phyloP scores from a whole-genome alignment of 2,329 filamentous ascomycete genomes.

The Metarhizium album region DNA sequence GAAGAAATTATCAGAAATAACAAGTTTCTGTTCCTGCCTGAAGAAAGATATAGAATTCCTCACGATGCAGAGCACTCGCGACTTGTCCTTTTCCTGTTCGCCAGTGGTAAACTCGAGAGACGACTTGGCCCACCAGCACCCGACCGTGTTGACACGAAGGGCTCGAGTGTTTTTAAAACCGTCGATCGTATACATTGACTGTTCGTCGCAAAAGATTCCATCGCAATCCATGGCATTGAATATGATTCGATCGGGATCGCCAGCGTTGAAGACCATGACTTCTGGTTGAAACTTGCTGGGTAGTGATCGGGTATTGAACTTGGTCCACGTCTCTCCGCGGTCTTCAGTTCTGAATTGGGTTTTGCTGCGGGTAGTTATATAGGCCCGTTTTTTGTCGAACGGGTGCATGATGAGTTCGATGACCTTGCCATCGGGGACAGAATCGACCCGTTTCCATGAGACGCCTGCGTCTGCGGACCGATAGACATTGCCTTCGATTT shows the following conservation, averaged over 20 bases:
- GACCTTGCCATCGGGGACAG: conserved; percentile 52
- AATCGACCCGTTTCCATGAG: conserved; percentile 58
- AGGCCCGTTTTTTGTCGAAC: conserved; percentile 68
- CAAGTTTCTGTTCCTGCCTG: conserved; percentile 63
- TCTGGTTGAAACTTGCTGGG: conserved; percentile 41
- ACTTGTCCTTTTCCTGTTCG: conserved; percentile 50
- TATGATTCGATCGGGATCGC: conserved; percentile 74
- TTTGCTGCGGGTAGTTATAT: conserved; percentile 58
- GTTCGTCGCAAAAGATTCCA: conserved; percentile 51
- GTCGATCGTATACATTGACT: conserved; percentile 67
- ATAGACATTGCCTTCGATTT: conserved; percentile 52
- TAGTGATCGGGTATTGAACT: conserved; percentile 54
- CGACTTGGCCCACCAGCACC: conserved; percentile 82
- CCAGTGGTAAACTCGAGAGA: conserved; percentile 63
- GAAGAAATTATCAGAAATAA: conserved; percentile 81
- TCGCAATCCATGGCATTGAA: conserved; percentile 67
- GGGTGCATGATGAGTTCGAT: conserved; percentile 63
- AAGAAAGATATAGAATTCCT: conserved; percentile 60
- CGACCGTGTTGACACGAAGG: conserved; percentile 57
- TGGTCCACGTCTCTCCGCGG: conserved; percentile 68
- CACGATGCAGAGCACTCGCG: conserved; percentile 72
- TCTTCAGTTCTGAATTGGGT: conserved; percentile 78
- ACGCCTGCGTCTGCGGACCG: conserved; percentile 73
- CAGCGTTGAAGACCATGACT: conserved; percentile 68
- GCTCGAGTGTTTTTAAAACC: conserved; percentile 64